Conservation (phyloP, 140 eudicot genomes). For the Ambrosia hybrid region DNA sequence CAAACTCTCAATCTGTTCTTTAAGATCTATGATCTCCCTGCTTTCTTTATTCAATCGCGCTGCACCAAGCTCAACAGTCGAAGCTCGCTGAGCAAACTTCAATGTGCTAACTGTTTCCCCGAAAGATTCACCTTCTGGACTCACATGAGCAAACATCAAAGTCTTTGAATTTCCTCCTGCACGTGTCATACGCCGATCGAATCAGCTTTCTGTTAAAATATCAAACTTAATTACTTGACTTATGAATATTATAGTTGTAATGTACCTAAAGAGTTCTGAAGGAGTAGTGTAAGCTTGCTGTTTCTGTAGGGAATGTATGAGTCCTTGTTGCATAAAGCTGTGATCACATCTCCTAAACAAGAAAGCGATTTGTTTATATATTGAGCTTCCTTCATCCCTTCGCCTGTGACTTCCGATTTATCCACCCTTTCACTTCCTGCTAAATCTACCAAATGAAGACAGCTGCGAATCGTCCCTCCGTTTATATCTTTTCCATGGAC, state of each 20-base stretch:
- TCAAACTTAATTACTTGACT: no score
- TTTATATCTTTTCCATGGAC: slow-evolving; percentile 74
- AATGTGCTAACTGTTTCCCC: slow-evolving; percentile 76
- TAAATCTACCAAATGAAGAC: slow-evolving; percentile 66
- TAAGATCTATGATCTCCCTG: slow-evolving; percentile 70
- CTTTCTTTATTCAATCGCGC: slow-evolving; percentile 73
- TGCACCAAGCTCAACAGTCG: slow-evolving; percentile 88
- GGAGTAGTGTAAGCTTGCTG: slow-evolving; percentile 84
- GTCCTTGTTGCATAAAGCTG: slow-evolving; percentile 78
- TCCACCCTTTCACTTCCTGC: slow-evolving; percentile 78
- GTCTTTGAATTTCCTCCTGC: slow-evolving; percentile 88
- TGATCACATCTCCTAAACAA: slow-evolving; percentile 81
- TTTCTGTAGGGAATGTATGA: slow-evolving; percentile 75
- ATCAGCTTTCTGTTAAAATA: neutral
- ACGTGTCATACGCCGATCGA: neutral
- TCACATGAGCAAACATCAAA: slow-evolving; percentile 86
- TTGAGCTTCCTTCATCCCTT: no score
- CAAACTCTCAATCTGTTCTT: slow-evolving; percentile 75
- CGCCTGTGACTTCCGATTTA: slow-evolving; percentile 51
- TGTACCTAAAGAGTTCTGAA: slow-evolving; percentile 52
- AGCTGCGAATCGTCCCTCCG: slow-evolving; percentile 26
- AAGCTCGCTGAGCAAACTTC: slow-evolving; percentile 87
- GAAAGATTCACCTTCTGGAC: slow-evolving; percentile 80
- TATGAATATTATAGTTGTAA: no score
- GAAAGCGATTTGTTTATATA: slow-evolving; percentile 27